phyloP scores from a whole-genome alignment of 108 stramenopile genomes.

The Nitzschia inconspicua region DNA sequence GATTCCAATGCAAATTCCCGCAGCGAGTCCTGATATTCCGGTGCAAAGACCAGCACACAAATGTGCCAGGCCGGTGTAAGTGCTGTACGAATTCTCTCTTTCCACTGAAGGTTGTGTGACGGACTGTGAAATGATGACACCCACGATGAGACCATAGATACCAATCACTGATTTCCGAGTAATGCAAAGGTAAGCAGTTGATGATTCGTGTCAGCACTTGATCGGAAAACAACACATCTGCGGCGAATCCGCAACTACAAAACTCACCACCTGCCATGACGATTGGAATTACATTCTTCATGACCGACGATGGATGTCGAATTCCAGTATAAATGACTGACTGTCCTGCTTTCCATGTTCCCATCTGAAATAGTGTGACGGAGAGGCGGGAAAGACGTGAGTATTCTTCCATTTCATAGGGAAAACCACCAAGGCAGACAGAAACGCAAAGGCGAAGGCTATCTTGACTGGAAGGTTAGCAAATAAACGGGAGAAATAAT shows the following conservation, averaged over 20 bases:
- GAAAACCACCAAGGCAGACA: no score
- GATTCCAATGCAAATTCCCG: conserved; percentile 84
- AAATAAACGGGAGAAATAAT: no score
- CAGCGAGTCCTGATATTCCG: conserved; percentile 76
- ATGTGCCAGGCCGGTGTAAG: conserved; percentile 80
- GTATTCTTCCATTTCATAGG: not conserved
- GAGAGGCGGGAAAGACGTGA: not conserved
- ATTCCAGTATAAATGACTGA: conserved; percentile 81
- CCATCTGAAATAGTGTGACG: conserved; percentile 46
- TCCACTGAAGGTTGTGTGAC: conserved; percentile 55
- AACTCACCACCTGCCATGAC: conserved; percentile 83
- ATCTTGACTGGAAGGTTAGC: no score
- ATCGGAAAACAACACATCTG: not conserved
- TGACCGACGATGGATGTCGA: conserved; percentile 77
- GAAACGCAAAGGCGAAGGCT: no score
- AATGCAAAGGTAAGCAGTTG: not conserved
- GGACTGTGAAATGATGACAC: conserved; percentile 75
- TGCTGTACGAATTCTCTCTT: conserved; percentile 73
- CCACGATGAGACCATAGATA: conserved; percentile 86
- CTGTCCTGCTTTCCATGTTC: conserved; percentile 85
- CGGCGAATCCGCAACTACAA: not conserved
- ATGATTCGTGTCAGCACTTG: not conserved
- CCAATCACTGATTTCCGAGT: conserved; percentile 54
- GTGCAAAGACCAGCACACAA: conserved; percentile 78
- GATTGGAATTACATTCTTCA: conserved; percentile 90